Base-by-base conservation (phyloP, 305 asterid species). In the Fraxinus nigra region DNA sequence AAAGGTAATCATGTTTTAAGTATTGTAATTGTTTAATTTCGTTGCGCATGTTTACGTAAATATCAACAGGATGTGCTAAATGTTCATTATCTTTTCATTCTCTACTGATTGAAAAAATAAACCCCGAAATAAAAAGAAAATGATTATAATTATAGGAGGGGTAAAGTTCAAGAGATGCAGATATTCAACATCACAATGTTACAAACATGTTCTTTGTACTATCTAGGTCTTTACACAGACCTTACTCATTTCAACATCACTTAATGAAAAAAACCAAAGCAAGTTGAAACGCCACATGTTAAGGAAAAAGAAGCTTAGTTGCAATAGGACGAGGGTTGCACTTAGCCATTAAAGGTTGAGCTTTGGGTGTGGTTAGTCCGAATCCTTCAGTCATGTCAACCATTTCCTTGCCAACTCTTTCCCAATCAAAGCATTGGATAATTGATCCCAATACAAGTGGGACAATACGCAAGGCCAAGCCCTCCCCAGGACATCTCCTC, bases 361-460 rank as follows among this genome's bases (percentile, higher is more conserved):
- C 81, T 75, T 83, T 85, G 6, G 74, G 32, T 3, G 54, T 10
- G 65, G 72, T 75, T 3, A 83, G 35, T 38, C 84, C 88, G 16
- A 18, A 7, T 9, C 73, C 73, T 75, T 87, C 89, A 56, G 37
- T 2, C 54, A 80, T 18, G 37, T 54, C 16, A 11, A 77, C 79
- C 26, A 83, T 72, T 11, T 48, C 82, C 20, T 24, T 11, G 16
- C 85, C 79, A 1, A 76, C 3, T 63, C 84, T 83, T 80, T 78
- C 34, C 89, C 90, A 88, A 28, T 88, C 88, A 77, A 87, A 85
- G 79, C 87, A 87, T 5, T 85, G 87, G 54, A 87, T 40, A 7
- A 85, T 59, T 0, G 81, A 46, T 2, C 86, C 86, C 22, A 88
- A 75, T 0, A 10, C 51, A 18, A 86, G n/a, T 0, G 81, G 82